These are phyloP conservation scores for Trichoderma citrinoviride DNA, from an alignment of 2,329 filamentous ascomycete species.

Conservation along the genomic window DNA sequence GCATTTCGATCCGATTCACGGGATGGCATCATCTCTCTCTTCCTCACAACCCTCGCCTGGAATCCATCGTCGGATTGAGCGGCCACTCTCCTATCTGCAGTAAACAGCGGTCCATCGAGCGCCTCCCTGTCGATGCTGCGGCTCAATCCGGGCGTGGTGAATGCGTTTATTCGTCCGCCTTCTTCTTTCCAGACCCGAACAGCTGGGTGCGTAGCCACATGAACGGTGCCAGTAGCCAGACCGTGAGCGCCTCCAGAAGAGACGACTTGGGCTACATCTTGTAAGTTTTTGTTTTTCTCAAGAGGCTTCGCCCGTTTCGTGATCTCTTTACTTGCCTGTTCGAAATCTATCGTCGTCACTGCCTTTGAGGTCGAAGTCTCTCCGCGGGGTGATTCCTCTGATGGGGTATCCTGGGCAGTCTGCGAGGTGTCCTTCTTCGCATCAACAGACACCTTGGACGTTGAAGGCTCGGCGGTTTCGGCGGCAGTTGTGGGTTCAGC, in stretches of 20 bases:
- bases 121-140: slow-evolving; percentile 8
- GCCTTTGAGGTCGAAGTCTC: slow-evolving; percentile 10
- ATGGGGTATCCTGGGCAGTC: not conserved
- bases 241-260: slow-evolving; percentile 20
- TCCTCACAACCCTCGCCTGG: slow-evolving; percentile 12
- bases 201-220: slow-evolving; percentile 20
- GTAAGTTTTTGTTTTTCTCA: slow-evolving; percentile 22
- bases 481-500: slow-evolving; percentile 1
- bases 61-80: slow-evolving; percentile 20
- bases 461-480: slow-evolving; percentile 12
- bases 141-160: slow-evolving; percentile 18
- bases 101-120: slow-evolving; percentile 5
- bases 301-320: slow-evolving; percentile 19
- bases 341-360: slow-evolving; percentile 14
- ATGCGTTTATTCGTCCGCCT: slow-evolving; percentile 16
- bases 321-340: slow-evolving; percentile 24
- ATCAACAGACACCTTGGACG: not conserved
- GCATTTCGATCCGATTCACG: slow-evolving; percentile 20
- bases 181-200: slow-evolving; percentile 16
- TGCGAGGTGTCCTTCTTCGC: slow-evolving; percentile 4
- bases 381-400: not conserved
- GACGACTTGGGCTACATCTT: slow-evolving; percentile 21
- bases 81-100: slow-evolving; percentile 4
- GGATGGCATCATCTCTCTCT: slow-evolving; percentile 10
- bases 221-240: slow-evolving; percentile 23